A percentile compares a stretch with the other conserved stretches of the same genome.
These are phyloP conservation scores for Pythium guiyangense DNA, from an alignment of 352 stramenopile genomes.

Conservation along the genomic window DNA sequence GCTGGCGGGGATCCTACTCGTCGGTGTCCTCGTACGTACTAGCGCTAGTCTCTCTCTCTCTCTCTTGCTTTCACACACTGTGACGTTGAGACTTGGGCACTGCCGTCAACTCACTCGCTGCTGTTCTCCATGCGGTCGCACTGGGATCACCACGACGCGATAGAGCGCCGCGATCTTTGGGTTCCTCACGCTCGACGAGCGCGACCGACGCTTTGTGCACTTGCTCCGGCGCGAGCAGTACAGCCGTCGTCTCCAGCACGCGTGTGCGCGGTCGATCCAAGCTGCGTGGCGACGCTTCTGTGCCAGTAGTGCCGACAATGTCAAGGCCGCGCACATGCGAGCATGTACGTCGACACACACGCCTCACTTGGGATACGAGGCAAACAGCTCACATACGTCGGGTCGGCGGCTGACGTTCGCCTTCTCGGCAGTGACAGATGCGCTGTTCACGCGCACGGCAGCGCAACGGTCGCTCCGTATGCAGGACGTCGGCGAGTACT, in stretches of 20 bases:
- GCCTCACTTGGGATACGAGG: too few species aligned
- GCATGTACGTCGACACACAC: conserved; percentile 19
- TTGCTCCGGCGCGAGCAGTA: conserved; percentile 43
- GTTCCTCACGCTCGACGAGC: conserved; percentile 46
- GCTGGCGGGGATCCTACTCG: conserved; percentile 61
- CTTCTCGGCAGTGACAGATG: conserved; percentile 17
- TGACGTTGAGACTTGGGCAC: too few species aligned
- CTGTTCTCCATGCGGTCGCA: too few species aligned
- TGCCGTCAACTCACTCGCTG: too few species aligned
- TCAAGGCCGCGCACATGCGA: conserved; percentile 6
- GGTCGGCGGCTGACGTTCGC: too few species aligned
- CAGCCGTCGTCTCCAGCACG: conserved; percentile 28
- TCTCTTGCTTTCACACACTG: too few species aligned
- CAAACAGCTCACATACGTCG: not conserved
- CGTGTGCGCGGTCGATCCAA: conserved; percentile 63
- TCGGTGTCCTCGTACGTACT: conserved; percentile 55
- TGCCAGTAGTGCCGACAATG: not conserved
- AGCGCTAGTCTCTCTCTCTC: too few species aligned
- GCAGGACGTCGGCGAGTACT: conserved; percentile 33
- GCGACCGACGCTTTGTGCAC: conserved; percentile 56
- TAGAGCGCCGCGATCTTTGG: conserved; percentile 67
- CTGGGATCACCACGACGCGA: too few species aligned
- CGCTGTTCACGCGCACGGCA: conserved; percentile 28
- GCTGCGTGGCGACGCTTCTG: conserved; percentile 37
- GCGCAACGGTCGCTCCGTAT: conserved; percentile 47